Evolutionary conservation across 495 filamentous ascomycete genomes (phyloP), one percentile per base, ranked within the genome.

Genomic region (Xylaria venustula): DNA sequence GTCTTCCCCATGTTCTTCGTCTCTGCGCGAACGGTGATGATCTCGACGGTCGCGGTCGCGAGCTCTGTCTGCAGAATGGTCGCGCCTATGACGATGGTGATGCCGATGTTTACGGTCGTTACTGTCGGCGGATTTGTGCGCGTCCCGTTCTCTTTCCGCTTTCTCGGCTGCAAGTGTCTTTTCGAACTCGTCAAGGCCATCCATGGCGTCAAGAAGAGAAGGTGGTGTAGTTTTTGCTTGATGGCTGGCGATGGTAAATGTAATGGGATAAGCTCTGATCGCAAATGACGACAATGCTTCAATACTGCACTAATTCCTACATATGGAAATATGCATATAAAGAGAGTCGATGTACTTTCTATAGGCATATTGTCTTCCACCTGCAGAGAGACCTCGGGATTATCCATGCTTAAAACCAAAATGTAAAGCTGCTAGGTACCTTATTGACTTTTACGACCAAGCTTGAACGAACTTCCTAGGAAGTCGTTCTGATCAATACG

Each of bases 111-210:
- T 78, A 20, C 72, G 70, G 28, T 72, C 66, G 32, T 67, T 69
- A 28, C 74, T 73, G 36, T 79, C 73, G 37, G 75, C 75, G 20
- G 71, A 68, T n/a, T 71, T 64, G 42, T 66, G 59, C 3, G 61
- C 63, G 20, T 61, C 64, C 25, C 69, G 72, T 20, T 82, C 80
- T 12, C 77, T 72, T 56, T 81, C 77, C 2, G 73, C 72, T 59
- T 79, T 84, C 58, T 83, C 82, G 20, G 78, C 78, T 0, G 79
- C 81, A 5, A 84, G 69, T 0, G 71, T n/a, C 61, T 83, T 83
- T 58, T 85, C 82, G 19, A 85, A 81, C 17, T 82, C 81, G 28
- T 83, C 79, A 2, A 84, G 73, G 58, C 78, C 71, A 62, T 81
- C 78, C 82, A 85, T 69, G n/a, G 67, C 37, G 42, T 9, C 1